Percentiles rank a stretch among this genome's conserved stretches.
phyloP scores from a whole-genome alignment of 176 grass and related monocot species.

The Aegilops sharonensis region DNA sequence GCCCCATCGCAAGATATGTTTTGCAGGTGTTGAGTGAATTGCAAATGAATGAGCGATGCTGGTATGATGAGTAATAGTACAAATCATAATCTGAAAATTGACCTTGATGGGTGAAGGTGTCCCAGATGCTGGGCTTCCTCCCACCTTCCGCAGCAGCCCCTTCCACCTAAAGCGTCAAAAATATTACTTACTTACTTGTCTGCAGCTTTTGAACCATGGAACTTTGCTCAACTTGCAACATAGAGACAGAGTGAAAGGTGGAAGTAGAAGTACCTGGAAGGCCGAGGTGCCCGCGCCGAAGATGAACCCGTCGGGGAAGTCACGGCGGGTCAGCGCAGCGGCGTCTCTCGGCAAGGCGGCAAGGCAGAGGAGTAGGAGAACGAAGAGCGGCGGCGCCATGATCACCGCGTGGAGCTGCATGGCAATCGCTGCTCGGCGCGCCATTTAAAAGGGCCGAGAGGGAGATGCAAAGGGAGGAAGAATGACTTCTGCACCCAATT shows the following conservation, averaged over 20 bases:
- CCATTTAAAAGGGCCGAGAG: not conserved
- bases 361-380: not conserved
- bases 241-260: not conserved
- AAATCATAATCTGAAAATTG: not conserved
- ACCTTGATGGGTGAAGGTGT: slow-evolving; percentile 60
- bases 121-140: slow-evolving; percentile 59
- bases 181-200: not conserved
- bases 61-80: not conserved
- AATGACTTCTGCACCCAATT: not conserved
- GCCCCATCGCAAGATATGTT: not conserved
- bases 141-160: slow-evolving; percentile 60
- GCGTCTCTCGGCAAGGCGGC: not conserved
- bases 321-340: not conserved
- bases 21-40: not conserved
- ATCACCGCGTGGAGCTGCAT: not conserved
- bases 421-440: not conserved
- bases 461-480: not conserved
- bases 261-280: not conserved
- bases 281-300: slow-evolving; percentile 21
- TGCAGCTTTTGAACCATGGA: too few relatives aligned
- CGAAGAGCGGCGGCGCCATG: not conserved
- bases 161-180: slow-evolving; percentile 38
- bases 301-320: not conserved
- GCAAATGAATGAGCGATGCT: too few relatives aligned
- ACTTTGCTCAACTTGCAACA: not conserved